phyloP scores from a whole-genome alignment of 306 rosid genomes.

The Trifolium fragiferum region DNA sequence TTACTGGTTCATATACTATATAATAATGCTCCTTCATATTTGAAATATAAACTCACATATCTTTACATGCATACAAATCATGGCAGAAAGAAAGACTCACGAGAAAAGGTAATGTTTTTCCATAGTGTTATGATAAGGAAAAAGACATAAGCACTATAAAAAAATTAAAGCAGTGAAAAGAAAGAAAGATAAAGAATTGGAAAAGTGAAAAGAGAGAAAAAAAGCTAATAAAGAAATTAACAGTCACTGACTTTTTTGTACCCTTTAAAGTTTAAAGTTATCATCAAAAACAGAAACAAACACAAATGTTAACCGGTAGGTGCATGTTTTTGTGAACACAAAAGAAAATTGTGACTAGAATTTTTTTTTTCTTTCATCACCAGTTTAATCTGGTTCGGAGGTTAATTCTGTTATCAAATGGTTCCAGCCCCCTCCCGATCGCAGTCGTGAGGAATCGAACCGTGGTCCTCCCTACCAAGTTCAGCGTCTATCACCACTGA shows the following conservation, averaged over 20 bases:
- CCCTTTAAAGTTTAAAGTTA: constrained; percentile 33
- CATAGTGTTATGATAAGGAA: constrained; percentile 34
- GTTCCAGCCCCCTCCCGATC: too few relatives aligned
- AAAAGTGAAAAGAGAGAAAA: not conserved
- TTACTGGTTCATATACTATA: not conserved
- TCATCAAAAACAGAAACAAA: constrained; percentile 41
- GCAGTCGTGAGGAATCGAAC: too few relatives aligned
- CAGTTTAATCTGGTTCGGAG: too few relatives aligned
- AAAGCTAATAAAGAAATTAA: constrained; percentile 29
- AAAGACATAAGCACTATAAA: constrained; percentile 40
- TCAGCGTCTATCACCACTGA: too few relatives aligned
- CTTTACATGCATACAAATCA: constrained; percentile 21
- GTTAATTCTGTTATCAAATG: too few relatives aligned
- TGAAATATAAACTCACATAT: constrained; percentile 14
- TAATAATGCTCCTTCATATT: not conserved
- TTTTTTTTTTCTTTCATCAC: too few relatives aligned
- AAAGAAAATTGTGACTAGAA: not conserved
- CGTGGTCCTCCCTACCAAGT: too few relatives aligned
- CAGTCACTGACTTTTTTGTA: constrained; percentile 41
- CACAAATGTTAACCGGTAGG: constrained; percentile 36
- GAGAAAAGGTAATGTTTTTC: constrained; percentile 40
- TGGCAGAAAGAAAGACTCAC: constrained; percentile 33
- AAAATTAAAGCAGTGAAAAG: constrained; percentile 34
- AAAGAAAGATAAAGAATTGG: constrained; percentile 34
- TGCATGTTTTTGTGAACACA: constrained; percentile 3